A percentile compares a stretch with the other conserved stretches of the same genome.
These are phyloP conservation scores for Brasenia schreberi DNA, from an alignment of 164 flowering plant species.

Conservation along the genomic window DNA sequence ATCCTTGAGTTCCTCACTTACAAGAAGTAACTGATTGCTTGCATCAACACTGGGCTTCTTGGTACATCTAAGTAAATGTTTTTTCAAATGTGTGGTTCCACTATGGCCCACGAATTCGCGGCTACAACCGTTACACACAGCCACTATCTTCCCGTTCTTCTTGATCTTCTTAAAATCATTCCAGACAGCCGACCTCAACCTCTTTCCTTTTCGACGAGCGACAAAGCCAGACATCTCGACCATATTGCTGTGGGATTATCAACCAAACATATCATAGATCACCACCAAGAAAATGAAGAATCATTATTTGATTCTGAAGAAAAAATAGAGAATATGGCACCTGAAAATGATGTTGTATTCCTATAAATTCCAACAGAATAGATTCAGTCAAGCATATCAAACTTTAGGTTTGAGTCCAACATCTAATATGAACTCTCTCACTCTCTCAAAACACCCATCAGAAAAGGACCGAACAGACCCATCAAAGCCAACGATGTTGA, in stretches of 20 bases:
- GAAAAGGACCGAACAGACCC: too few relatives aligned
- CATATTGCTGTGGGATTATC: neutral
- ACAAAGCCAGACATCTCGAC: neutral
- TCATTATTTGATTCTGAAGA: too few relatives aligned
- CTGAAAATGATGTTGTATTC: too few relatives aligned
- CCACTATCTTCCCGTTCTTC: neutral
- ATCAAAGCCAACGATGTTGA: neutral
- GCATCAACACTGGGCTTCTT: neutral
- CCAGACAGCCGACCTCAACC: neutral
- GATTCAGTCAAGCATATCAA: neutral
- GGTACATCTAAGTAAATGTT: neutral
- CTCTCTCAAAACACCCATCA: too few relatives aligned
- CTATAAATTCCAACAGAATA: too few relatives aligned
- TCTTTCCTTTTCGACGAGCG: neutral
- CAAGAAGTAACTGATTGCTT: neutral
- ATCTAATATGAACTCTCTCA: too few relatives aligned
- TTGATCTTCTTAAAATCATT: conserved; percentile 1
- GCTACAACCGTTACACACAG: neutral
- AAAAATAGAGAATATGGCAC: too few relatives aligned
- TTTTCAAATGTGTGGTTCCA: conserved; percentile 1
- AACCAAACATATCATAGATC: too few relatives aligned
- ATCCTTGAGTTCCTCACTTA: neutral
- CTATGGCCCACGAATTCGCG: neutral
- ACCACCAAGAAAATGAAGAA: too few relatives aligned
- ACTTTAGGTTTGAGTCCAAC: too few relatives aligned